These are phyloP conservation scores for Pseudogymnoascus sp. DNA, from an alignment of 2,329 filamentous ascomycete genomes.

Conservation along the genomic window DNA sequence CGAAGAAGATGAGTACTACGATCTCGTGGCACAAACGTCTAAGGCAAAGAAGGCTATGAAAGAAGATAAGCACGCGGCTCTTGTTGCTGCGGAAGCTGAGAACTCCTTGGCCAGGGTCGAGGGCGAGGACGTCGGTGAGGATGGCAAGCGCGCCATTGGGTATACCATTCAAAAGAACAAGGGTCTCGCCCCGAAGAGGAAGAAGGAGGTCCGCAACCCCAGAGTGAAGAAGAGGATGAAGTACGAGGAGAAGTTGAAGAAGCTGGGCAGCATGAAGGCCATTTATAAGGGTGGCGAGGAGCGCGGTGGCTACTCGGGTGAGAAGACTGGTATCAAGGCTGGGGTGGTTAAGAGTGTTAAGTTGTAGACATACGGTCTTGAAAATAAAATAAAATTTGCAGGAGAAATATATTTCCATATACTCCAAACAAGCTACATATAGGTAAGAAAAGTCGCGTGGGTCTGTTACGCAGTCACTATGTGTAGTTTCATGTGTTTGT, in stretches of 20 bases:
- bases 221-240: slow-evolving; percentile 97
- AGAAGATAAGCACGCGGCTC: slow-evolving; percentile 47
- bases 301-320: slow-evolving; percentile 80
- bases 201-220: slow-evolving; percentile 92
- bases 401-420: background rate
- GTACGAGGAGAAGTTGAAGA: slow-evolving; percentile 97
- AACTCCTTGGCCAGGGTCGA: slow-evolving; percentile 57
- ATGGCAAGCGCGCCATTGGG: slow-evolving; percentile 86
- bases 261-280: slow-evolving; percentile 77
- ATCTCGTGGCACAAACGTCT: slow-evolving; percentile 68
- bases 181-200: slow-evolving; percentile 78
- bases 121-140: slow-evolving; percentile 63
- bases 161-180: slow-evolving; percentile 98
- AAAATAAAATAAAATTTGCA: background rate
- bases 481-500: background rate
- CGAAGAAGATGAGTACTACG: slow-evolving; percentile 75
- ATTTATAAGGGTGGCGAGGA: slow-evolving; percentile 82
- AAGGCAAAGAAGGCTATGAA: slow-evolving; percentile 69
- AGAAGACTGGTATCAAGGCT: slow-evolving; percentile 91
- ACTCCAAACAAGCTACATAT: background rate
- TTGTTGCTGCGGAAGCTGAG: slow-evolving; percentile 51
- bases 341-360: slow-evolving; percentile 89
- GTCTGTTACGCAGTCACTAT: background rate
- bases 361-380: slow-evolving; percentile 48
- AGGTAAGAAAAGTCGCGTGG: background rate